A percentile compares a stretch with the other conserved stretches of the same genome.
phyloP scores from a whole-genome alignment of 176 grass and related monocot species.

The Aechmea fasciata region DNA sequence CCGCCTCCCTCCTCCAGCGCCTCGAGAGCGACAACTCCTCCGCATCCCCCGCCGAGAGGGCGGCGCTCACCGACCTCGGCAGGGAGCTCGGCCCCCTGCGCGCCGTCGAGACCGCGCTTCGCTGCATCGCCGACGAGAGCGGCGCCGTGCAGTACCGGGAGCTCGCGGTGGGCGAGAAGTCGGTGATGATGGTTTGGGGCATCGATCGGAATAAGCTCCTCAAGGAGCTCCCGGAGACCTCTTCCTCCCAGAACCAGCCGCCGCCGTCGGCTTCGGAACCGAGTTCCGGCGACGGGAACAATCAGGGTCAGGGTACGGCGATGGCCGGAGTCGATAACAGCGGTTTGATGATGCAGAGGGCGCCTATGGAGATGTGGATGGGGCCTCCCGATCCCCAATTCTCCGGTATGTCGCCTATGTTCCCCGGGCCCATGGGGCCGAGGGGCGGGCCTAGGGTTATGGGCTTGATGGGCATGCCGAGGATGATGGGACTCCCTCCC shows the following conservation, averaged over 20 bases:
- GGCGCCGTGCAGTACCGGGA: constrained; percentile 81
- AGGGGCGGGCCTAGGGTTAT: constrained; percentile 52
- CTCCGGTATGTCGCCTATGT: constrained; percentile 48
- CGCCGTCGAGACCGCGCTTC: constrained; percentile 66
- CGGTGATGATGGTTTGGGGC: constrained; percentile 79
- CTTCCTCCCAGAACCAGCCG: constrained; percentile 31
- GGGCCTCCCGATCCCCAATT: constrained; percentile 32
- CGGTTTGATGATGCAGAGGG: constrained; percentile 35
- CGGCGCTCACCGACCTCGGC: constrained; percentile 57
- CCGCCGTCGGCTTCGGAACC: constrained; percentile 16
- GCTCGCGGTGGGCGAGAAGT: constrained; percentile 66
- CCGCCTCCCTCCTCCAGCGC: constrained; percentile 60
- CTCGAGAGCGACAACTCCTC: constrained; percentile 61
- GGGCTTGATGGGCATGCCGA: constrained; percentile 43
- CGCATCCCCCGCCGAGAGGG: constrained; percentile 44
- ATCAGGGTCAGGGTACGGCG: constrained; percentile 10
- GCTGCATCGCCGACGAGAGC: constrained; percentile 64
- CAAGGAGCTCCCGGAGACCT: constrained; percentile 77
- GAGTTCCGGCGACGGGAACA: constrained; percentile 4
- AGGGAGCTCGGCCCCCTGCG: constrained; percentile 44
- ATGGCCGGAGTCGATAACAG: constrained; percentile 27
- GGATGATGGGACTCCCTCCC: constrained; percentile 50
- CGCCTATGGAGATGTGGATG: constrained; percentile 59
- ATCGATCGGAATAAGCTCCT: constrained; percentile 93
- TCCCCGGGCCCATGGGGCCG: constrained; percentile 27